Evolutionary conservation across 1,139 yeast genomes (phyloP).

Genomic region (Pichia sp.): DNA sequence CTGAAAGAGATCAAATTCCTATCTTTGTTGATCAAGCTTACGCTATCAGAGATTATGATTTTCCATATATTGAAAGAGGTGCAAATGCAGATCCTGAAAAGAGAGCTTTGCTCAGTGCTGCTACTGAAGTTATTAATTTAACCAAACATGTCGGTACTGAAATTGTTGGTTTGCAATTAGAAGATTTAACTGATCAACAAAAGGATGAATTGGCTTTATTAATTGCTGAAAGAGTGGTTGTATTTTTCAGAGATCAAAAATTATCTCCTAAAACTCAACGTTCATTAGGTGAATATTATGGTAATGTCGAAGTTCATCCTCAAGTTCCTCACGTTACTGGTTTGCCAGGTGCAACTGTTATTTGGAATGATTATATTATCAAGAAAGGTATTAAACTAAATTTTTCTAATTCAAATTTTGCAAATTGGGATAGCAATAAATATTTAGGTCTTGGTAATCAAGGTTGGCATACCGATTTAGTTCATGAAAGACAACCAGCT

Average conservation of each 20-base stretch:
- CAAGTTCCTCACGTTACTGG: neutral
- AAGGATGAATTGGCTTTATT: neutral
- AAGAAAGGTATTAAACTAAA: neutral
- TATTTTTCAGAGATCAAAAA: neutral
- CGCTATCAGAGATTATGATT: neutral
- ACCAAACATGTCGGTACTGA: neutral
- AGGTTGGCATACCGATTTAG: neutral
- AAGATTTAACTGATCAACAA: neutral
- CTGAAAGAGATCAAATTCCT: slow-evolving; percentile 21
- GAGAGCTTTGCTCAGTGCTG: neutral
- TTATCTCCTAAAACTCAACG: neutral
- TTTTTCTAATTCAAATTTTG: neutral
- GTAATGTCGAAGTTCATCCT: neutral
- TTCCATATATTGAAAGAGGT: neutral
- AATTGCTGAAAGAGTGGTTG: neutral
- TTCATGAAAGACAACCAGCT: neutral
- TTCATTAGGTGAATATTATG: neutral
- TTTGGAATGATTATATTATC: neutral
- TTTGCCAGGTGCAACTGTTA: neutral
- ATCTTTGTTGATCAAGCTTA: slow-evolving; percentile 38
- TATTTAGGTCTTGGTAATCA: neutral
- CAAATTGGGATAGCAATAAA: neutral
- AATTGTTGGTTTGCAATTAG: neutral
- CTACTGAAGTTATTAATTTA: neutral
- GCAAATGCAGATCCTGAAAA: neutral